phyloP scores from a whole-genome alignment of 345 rosid genomes.

The Acer negundo region DNA sequence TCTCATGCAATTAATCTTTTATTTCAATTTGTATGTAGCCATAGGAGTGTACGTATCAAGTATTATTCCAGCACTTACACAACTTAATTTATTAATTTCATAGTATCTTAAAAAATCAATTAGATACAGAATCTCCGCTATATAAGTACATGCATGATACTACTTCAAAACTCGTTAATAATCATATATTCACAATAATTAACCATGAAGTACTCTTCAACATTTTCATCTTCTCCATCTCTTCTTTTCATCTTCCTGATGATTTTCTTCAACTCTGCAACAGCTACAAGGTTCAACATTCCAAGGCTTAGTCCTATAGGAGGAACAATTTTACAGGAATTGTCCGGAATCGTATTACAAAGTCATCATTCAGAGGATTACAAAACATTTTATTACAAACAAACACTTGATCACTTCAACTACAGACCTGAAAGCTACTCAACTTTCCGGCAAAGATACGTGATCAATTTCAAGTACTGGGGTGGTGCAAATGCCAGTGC shows the following conservation, averaged over 20 bases:
- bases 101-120: no score
- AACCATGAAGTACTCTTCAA: constrained; percentile 12
- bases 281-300: background rate
- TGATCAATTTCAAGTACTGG: constrained; percentile 42
- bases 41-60: no score
- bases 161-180: background rate
- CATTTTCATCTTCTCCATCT: background rate
- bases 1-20: no score
- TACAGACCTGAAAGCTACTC: constrained; percentile 42
- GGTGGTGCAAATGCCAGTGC: constrained; percentile 33
- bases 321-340: constrained; percentile 12
- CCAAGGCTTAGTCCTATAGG: constrained; percentile 41
- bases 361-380: constrained; percentile 16
- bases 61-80: no score
- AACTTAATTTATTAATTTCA: no score
- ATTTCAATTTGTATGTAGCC: no score
- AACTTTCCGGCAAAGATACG: constrained; percentile 40
- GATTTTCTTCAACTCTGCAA: background rate
- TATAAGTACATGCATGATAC: background rate
- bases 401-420: constrained; percentile 56
- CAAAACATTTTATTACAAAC: constrained; percentile 37
- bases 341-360: background rate
- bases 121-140: background rate
- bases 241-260: background rate
- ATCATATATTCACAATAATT: background rate